A percentile compares a stretch with the other conserved stretches of the same genome.
Conservation (phyloP, 331 rosid species). For the Pyracantha coccinea region DNA sequence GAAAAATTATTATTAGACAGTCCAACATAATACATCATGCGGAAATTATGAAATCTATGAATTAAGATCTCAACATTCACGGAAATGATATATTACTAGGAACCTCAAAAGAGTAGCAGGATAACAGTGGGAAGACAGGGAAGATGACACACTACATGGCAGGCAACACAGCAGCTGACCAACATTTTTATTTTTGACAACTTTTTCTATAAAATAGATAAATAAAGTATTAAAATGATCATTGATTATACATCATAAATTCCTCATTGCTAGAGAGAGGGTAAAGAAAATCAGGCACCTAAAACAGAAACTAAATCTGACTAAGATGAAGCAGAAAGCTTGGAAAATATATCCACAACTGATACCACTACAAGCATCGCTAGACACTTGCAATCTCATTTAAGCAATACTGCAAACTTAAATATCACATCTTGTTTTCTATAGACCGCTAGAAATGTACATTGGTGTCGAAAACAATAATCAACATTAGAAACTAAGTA, state of each 20-base stretch:
- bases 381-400: neutral
- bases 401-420: neutral
- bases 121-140: neutral
- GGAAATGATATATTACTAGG: neutral
- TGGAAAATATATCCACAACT: neutral
- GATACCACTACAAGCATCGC: neutral
- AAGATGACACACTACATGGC: neutral
- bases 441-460: neutral
- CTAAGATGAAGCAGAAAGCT: neutral
- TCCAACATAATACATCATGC: neutral
- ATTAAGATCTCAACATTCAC: neutral
- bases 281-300: neutral
- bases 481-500: neutral
- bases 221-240: neutral
- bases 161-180: neutral
- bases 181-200: neutral
- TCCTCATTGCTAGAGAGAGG: neutral
- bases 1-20: neutral
- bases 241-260: neutral
- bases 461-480: neutral
- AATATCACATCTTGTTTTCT: neutral
- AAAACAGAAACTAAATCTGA: neutral
- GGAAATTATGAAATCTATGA: neutral
- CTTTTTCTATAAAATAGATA: neutral
- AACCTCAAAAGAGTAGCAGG: neutral